Base-by-base conservation (phyloP, 2,329 filamentous ascomycete species). In the Xylaria sp. region DNA sequence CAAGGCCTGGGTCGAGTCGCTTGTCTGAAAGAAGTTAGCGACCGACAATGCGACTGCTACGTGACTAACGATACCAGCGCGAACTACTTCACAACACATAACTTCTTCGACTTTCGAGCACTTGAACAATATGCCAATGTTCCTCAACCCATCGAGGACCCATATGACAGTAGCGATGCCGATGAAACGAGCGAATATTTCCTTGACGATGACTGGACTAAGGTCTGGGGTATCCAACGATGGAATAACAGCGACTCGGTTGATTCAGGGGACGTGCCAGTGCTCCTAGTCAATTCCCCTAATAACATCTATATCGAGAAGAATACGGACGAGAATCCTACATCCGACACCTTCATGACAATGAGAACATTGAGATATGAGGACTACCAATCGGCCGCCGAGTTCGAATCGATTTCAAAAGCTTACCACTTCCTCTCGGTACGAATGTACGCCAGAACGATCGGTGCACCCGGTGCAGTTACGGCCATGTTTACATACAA, bases 401-500 rank as follows among this genome's bases (percentile, higher is more conserved):
- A 86, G 73, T 82, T 86, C 50, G 81, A 84, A 68, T 81, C 82
- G 2, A 67, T 74, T 23, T 75, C 76, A 15, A 70, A 67, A 28
- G 72, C 73, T n/a, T 82, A 80, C 72, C 78, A 81, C 34, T 81
- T 76, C 70, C 70, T 82, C 55, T 84, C 82, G 3, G 73, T 86
- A 43, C 83, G 86, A 50, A 84, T 87, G 82, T 80, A 83, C 32
- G 83, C 85, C 18, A 83, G 85, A 62, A 85, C 84, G 23, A 72
- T 80, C 3, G 85, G 86, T 12, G 77, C 76, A 20, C 75, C 81
- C 0, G 86, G 85, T 36, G 85, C 84, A 45, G 81, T 85, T 59
- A 84, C 84, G 3, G 85, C 84, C 70, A 79, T 87, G 73, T 87
- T 87, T 77, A 86, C 84, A 4, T 87, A 86, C 76, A 78, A 79